These are phyloP conservation scores for Amauroascus niger DNA, from an alignment of 2,329 filamentous ascomycete species.

Conservation along the genomic window DNA sequence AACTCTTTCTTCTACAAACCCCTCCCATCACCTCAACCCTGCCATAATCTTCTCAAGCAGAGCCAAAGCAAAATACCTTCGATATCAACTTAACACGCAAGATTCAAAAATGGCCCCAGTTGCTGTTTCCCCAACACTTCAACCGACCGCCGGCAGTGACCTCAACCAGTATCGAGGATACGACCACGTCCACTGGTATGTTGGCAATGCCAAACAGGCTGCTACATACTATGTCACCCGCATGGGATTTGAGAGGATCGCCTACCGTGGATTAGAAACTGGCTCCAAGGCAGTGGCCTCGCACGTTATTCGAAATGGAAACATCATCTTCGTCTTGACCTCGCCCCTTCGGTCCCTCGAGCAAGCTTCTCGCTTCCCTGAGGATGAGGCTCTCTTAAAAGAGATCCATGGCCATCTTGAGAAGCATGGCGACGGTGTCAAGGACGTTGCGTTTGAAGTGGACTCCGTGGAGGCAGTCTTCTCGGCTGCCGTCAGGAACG, in stretches of 20 bases:
- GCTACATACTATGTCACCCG: slow-evolving; percentile 79
- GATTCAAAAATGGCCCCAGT: slow-evolving; percentile 11
- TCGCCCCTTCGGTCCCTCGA: slow-evolving; percentile 50
- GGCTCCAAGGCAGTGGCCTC: slow-evolving; percentile 71
- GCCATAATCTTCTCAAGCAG: neutral
- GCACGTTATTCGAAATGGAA: slow-evolving; percentile 52
- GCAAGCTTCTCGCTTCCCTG: slow-evolving; percentile 48
- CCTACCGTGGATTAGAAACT: slow-evolving; percentile 82
- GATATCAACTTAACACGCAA: neutral
- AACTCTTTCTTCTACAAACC: neutral
- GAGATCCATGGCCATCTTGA: slow-evolving; percentile 78
- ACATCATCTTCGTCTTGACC: slow-evolving; percentile 37
- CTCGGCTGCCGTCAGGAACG: slow-evolving; percentile 53
- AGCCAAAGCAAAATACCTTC: neutral
- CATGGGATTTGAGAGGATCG: slow-evolving; percentile 74
- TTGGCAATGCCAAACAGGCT: slow-evolving; percentile 92
- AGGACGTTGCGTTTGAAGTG: slow-evolving; percentile 91
- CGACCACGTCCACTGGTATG: slow-evolving; percentile 91
- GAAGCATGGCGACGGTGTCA: slow-evolving; percentile 84
- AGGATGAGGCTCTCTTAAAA: slow-evolving; percentile 56
- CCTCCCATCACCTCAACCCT: no score
- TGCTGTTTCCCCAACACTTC: slow-evolving; percentile 27
- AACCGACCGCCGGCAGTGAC: slow-evolving; percentile 17
- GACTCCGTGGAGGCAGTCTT: slow-evolving; percentile 80
- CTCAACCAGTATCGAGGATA: slow-evolving; percentile 59